phyloP scores from a whole-genome alignment of 1,284 basidiomycete genomes.

The Omphalotus olearius region DNA sequence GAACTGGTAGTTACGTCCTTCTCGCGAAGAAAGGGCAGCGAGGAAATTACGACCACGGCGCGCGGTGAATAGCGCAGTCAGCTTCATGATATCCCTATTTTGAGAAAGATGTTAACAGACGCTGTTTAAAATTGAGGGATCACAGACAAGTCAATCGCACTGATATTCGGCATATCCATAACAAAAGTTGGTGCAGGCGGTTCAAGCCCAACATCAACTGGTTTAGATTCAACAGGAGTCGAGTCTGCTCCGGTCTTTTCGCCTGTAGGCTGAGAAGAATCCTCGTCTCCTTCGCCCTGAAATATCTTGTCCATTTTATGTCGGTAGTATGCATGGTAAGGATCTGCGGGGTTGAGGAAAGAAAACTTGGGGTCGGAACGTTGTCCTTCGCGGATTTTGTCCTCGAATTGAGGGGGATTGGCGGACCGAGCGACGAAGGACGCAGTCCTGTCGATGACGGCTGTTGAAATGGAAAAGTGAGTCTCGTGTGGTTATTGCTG shows the following conservation, averaged over 20 bases:
- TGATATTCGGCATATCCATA: constrained; percentile 87
- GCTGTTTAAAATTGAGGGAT: constrained; percentile 4
- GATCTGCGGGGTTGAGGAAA: constrained; percentile 91
- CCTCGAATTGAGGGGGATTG: constrained; percentile 87
- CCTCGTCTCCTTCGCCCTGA: constrained; percentile 72
- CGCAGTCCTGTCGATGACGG: constrained; percentile 96
- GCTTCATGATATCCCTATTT: constrained; percentile 82
- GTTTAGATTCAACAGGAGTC: constrained; percentile 28
- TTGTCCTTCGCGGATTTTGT: constrained; percentile 93
- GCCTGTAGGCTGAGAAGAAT: constrained; percentile 40
- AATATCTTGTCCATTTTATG: constrained; percentile 79
- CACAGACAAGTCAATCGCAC: constrained; percentile 84
- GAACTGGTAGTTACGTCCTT: constrained; percentile 96
- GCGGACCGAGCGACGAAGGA: constrained; percentile 89
- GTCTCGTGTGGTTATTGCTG: background rate
- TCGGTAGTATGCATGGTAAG: constrained; percentile 96
- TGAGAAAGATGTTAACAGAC: background rate
- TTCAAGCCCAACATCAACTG: constrained; percentile 65
- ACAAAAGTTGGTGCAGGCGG: constrained; percentile 85
- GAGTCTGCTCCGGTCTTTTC: constrained; percentile 33
- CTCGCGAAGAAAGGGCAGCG: constrained; percentile 78
- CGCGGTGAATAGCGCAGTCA: constrained; percentile 96
- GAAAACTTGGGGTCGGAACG: constrained; percentile 95
- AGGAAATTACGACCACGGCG: constrained; percentile 88
- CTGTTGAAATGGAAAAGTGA: constrained; percentile 33